Conservation (phyloP, 1,139 yeast species). For the Kluyveromyces sp. region DNA sequence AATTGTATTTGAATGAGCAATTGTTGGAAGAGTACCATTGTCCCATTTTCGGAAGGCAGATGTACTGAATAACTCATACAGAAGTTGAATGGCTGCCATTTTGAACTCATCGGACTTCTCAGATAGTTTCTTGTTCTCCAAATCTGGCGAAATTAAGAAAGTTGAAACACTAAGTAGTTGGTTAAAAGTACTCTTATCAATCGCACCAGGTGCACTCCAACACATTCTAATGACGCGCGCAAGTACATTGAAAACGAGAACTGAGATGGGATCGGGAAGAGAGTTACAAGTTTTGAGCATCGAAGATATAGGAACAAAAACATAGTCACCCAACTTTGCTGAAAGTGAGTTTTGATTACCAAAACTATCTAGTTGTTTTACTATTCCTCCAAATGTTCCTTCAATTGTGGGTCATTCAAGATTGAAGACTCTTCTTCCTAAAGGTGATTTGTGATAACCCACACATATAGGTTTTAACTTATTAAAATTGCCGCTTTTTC, state of each 20-base stretch:
- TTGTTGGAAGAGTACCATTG: background rate
- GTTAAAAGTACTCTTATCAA: constrained; percentile 36
- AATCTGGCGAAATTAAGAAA: constrained; percentile 33
- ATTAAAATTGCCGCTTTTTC: constrained; percentile 7
- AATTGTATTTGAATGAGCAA: constrained; percentile 4
- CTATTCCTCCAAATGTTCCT: constrained; percentile 31
- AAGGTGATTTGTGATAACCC: constrained; percentile 37
- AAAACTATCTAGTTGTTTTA: constrained; percentile 18
- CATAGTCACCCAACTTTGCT: constrained; percentile 47
- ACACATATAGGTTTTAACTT: constrained; percentile 34
- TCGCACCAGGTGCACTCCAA: constrained; percentile 37
- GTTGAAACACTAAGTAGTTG: constrained; percentile 46
- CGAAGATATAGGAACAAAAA: constrained; percentile 52
- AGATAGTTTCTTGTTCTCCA: constrained; percentile 15
- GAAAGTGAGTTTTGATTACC: constrained; percentile 22
- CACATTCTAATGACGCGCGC: constrained; percentile 36
- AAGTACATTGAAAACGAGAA: constrained; percentile 37
- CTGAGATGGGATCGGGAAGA: constrained; percentile 39
- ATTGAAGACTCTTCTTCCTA: constrained; percentile 32
- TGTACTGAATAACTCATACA: constrained; percentile 29
- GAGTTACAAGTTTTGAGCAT: constrained; percentile 37
- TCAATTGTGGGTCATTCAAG: constrained; percentile 26
- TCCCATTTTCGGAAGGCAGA: background rate
- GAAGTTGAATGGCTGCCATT: constrained; percentile 31
- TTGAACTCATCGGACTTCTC: constrained; percentile 37